Evolutionary conservation across 2,329 filamentous ascomycete species (phyloP).

Genomic region (Claviceps maximensis): DNA sequence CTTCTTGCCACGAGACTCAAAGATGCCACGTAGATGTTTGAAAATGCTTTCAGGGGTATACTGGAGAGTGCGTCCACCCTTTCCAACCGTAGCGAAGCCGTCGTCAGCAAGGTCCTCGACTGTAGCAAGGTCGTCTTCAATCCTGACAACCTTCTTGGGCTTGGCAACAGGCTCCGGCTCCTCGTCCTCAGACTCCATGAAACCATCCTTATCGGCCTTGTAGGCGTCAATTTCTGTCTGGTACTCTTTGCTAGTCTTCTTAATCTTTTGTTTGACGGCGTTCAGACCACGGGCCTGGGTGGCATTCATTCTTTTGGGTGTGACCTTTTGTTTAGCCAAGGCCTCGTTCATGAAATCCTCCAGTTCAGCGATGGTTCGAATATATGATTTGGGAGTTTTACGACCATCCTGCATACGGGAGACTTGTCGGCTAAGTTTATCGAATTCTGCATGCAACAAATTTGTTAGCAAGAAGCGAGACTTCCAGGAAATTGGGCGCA

Average conservation of each 20-base stretch:
- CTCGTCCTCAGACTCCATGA: conserved; percentile 75
- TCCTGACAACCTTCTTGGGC: conserved; percentile 20
- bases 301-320: conserved; percentile 97
- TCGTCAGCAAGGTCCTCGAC: conserved; percentile 57
- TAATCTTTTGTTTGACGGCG: conserved; percentile 93
- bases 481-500: not conserved
- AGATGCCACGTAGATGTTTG: conserved; percentile 84
- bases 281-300: conserved; percentile 89
- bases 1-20: conserved; percentile 96
- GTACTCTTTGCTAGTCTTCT: conserved; percentile 97
- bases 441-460: conserved; percentile 53
- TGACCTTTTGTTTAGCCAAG: conserved; percentile 88
- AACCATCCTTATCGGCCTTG: conserved; percentile 70
- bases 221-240: conserved; percentile 77
- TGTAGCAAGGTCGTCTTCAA: conserved; percentile 33
- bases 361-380: conserved; percentile 84
- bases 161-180: conserved; percentile 47
- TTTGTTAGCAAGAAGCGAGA: conserved; percentile 7
- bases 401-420: conserved; percentile 63
- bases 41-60: conserved; percentile 97
- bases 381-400: conserved; percentile 78
- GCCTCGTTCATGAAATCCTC: conserved; percentile 93
- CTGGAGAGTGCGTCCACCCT: conserved; percentile 74
- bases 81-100: conserved; percentile 79
- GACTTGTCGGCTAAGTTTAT: conserved; percentile 83